Percentiles rank a stretch among this genome's conserved stretches.
Evolutionary conservation across 78 protist species (phyloP).

Genomic region (Ministeria vibrans): DNA sequence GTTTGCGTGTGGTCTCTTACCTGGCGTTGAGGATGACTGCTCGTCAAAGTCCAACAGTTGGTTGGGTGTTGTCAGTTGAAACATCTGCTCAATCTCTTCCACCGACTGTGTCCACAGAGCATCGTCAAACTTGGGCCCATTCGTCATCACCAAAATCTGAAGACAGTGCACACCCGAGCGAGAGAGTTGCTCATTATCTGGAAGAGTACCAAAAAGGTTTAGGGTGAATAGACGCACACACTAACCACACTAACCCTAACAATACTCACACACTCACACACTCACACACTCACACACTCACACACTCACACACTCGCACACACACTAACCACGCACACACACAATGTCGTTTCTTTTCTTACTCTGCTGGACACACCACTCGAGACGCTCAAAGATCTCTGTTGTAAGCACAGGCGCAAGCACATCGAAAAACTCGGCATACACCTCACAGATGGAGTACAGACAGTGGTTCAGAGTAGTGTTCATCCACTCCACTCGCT

Average conservation of each 20-base stretch:
- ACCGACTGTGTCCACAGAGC: neutral
- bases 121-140: neutral
- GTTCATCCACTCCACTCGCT: conserved; percentile 27
- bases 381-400: conserved; percentile 20
- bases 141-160: conserved; percentile 14
- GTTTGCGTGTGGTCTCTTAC: neutral
- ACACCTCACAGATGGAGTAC: conserved; percentile 5
- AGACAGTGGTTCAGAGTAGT: conserved; percentile 28
- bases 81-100: neutral
- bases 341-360: neutral
- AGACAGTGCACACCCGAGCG: conserved; percentile 15
- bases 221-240: neutral
- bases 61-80: neutral
- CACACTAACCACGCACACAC: neutral
- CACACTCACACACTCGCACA: neutral
- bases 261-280: neutral
- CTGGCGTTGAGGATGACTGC: neutral
- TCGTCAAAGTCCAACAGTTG: neutral
- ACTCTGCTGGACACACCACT: conserved; percentile 17
- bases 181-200: conserved; percentile 15
- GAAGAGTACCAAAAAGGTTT: neutral
- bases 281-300: neutral
- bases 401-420: neutral
- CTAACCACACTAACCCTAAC: neutral
- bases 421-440: neutral